These are phyloP conservation scores for Laguncularia racemosa DNA, from an alignment of 345 rosid genomes.

Conservation along the genomic window DNA sequence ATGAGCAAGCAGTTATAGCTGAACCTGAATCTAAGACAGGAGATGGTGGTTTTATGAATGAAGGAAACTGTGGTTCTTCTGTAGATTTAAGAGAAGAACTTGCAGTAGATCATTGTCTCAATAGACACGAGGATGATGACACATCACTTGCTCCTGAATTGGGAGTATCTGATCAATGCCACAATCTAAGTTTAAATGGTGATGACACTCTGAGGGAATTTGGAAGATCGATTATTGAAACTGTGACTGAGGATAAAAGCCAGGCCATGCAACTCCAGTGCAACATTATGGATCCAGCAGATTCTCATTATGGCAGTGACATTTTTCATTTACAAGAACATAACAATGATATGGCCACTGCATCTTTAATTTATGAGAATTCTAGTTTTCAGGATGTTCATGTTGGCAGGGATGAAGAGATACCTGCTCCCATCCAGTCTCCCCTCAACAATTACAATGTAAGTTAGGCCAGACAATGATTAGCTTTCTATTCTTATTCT, in stretches of 20 bases:
- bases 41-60: constrained; percentile 5
- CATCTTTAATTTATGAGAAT: too few species aligned
- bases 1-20: constrained; percentile 14
- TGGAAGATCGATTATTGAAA: constrained; percentile 2
- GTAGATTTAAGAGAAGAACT: not conserved
- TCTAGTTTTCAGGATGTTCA: too few species aligned
- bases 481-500: not conserved
- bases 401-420: constrained; percentile 14
- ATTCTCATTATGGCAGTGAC: too few species aligned
- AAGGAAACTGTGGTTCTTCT: not conserved
- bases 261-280: constrained; percentile 2
- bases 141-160: not conserved
- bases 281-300: not conserved
- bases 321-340: too few species aligned
- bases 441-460: constrained; percentile 31
- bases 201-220: not conserved
- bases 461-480: constrained; percentile 16
- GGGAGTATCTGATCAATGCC: not conserved
- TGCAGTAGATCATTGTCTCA: constrained; percentile 1
- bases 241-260: not conserved
- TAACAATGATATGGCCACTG: too few species aligned
- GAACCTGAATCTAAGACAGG: constrained; percentile 5
- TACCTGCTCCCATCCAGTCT: constrained; percentile 16
- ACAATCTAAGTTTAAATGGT: not conserved
- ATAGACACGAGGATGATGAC: not conserved